A percentile compares a stretch with the other conserved stretches of the same genome.
phyloP scores from a whole-genome alignment of 768 basidiomycete species.

The Suillus occidentalis region DNA sequence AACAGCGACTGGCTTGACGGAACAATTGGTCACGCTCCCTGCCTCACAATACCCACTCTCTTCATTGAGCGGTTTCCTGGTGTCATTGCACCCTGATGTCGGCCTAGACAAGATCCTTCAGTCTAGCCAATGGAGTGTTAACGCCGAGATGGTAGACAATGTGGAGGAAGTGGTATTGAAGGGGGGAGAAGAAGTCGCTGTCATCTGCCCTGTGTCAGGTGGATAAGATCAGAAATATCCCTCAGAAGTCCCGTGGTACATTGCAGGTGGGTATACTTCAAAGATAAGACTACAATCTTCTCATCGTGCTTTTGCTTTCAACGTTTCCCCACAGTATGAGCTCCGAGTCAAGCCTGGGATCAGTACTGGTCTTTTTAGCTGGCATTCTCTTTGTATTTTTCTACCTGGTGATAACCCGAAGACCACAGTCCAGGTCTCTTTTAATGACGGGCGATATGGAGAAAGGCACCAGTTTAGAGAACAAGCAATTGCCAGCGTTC shows the following conservation, averaged over 20 bases:
- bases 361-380: not conserved
- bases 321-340: conserved; percentile 1
- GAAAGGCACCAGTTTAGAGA: not conserved
- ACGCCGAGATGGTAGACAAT: conserved; percentile 77
- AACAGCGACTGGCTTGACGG: conserved; percentile 60
- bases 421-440: not conserved
- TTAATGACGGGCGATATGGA: conserved; percentile 17
- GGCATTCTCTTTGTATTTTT: conserved; percentile 8
- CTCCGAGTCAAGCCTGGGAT: not conserved
- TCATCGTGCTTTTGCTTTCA: conserved; percentile 9
- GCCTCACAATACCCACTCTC: conserved; percentile 48
- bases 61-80: conserved; percentile 50
- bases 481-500: conserved; percentile 29
- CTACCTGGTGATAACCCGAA: conserved; percentile 4
- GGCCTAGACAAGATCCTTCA: conserved; percentile 53
- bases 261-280: conserved; percentile 1
- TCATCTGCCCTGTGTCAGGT: conserved; percentile 83
- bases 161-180: conserved; percentile 46
- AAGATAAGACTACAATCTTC: conserved; percentile 2
- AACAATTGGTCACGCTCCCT: conserved; percentile 53
- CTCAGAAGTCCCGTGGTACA: not conserved
- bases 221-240: conserved; percentile 42
- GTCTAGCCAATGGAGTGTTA: conserved; percentile 73
- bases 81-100: conserved; percentile 52
- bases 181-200: conserved; percentile 76